These are phyloP conservation scores for Cyberlindnera meyerae DNA, from an alignment of 805 yeast genomes.

Conservation along the genomic window DNA sequence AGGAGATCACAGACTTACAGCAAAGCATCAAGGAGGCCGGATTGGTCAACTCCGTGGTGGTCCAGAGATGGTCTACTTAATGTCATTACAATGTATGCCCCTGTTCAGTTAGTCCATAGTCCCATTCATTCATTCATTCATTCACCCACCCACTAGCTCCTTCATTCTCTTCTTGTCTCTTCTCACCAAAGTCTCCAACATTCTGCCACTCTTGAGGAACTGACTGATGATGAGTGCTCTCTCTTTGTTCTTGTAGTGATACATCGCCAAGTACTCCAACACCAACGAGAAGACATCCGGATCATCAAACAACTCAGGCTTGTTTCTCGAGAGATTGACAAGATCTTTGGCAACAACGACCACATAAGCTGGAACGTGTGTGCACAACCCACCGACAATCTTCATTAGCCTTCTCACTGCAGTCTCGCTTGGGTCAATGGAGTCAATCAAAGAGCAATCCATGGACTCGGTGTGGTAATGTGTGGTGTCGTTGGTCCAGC, in stretches of 20 bases:
- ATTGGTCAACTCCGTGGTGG: constrained; percentile 76
- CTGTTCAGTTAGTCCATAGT: too few species aligned
- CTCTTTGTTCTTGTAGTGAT: constrained; percentile 54
- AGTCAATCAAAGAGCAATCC: constrained; percentile 10
- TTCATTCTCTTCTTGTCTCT: constrained; percentile 35
- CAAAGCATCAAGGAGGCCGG: constrained; percentile 69
- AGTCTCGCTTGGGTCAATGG: constrained; percentile 23
- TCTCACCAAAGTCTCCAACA: constrained; percentile 48
- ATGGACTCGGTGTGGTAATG: constrained; percentile 9
- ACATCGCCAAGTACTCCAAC: constrained; percentile 48
- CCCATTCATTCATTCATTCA: too few species aligned
- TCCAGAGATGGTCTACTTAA: constrained; percentile 65
- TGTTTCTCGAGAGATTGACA: constrained; percentile 43
- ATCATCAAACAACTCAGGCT: constrained; percentile 50
- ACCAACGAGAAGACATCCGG: constrained; percentile 51
- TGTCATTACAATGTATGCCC: too few species aligned
- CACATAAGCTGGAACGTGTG: constrained; percentile 38
- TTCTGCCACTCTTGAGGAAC: constrained; percentile 43
- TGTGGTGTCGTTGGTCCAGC: constrained; percentile 5
- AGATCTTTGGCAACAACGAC: constrained; percentile 56
- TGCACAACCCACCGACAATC: constrained; percentile 50
- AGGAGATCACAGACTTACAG: constrained; percentile 55
- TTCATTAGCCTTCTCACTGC: constrained; percentile 28
- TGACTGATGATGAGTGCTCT: constrained; percentile 64
- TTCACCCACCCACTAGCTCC: constrained; percentile 14